These are phyloP conservation scores for Coniochaeta prunicola DNA, from an alignment of 2,329 filamentous ascomycete species.

Conservation along the genomic window DNA sequence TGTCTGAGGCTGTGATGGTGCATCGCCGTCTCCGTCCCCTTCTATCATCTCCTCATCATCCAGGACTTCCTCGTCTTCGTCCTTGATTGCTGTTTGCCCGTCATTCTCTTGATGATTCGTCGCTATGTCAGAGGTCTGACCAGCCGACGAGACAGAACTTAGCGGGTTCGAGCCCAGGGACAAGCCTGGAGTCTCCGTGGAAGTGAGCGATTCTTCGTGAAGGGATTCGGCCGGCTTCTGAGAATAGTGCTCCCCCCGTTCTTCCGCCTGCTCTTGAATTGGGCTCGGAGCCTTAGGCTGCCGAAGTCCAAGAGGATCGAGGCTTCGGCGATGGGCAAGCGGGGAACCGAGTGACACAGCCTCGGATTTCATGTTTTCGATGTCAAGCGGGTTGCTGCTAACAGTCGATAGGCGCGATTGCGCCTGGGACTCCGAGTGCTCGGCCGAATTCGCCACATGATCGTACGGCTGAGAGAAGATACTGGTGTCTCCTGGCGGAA, in stretches of 20 bases:
- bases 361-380: constrained; percentile 56
- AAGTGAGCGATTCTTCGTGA: constrained; percentile 31
- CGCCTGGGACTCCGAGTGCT: constrained; percentile 27
- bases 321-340: constrained; percentile 25
- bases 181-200: constrained; percentile 29
- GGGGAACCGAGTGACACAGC: constrained; percentile 19
- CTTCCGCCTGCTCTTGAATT: constrained; percentile 25
- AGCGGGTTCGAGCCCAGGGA: constrained; percentile 32
- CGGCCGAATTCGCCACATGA: constrained; percentile 27
- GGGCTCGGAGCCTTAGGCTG: constrained; percentile 32
- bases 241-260: constrained; percentile 23
- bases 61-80: constrained; percentile 42
- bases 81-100: constrained; percentile 31
- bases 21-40: constrained; percentile 36
- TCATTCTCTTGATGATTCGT: constrained; percentile 28
- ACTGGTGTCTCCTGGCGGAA: constrained; percentile 35
- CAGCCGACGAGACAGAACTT: constrained; percentile 29
- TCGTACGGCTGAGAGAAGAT: constrained; percentile 38
- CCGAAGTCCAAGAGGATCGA: constrained; percentile 34
- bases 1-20: constrained; percentile 37
- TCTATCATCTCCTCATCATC: constrained; percentile 54
- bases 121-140: constrained; percentile 24
- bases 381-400: constrained; percentile 43
- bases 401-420: constrained; percentile 29
- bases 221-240: constrained; percentile 27